Evolutionary conservation across 2,329 filamentous ascomycete genomes (phyloP), one percentile per base, ranked within the genome.

Genomic region (Aspergillus sp.): DNA sequence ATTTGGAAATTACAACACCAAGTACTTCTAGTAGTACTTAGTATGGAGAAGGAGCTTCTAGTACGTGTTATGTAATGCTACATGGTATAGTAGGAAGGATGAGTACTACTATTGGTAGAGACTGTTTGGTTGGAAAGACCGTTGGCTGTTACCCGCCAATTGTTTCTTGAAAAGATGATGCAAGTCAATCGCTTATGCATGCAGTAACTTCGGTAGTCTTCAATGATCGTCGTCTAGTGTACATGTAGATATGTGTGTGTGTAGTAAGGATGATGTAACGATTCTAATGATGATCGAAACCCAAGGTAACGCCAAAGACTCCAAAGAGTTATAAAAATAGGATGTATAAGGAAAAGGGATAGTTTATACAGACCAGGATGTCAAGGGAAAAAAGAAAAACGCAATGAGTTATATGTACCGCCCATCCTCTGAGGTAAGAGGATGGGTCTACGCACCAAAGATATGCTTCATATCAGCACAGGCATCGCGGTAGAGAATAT

Each of bases 401-500:
- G 32, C 32, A 36, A 36, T 36, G 32, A 36, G 12, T 13, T 36
- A 13, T 15, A 13, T 36, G 32, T 15, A 36, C 12, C 32, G 12
- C 32, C 32, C 32, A 36, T 36, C 4, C 12, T 36, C 5, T 36
- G 7, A 28, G 7, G 7, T 15, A 4, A 6, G 19, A 10, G 19
- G 19, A 45, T 12, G 19, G 8, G 13, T 21, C 36, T 62, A 68
- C 62, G 66, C 66, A n/a, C 68, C 66, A 58, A 80, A 81, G 36
- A 80, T 75, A 13, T 69, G 67, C 60, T 76, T 76, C 71, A 81
- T 75, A 55, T 79, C 76, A 6, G 73, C 73, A 58, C 79, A 80
- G 3, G 80, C 78, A 55, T 79, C 72, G 32, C 68, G 68, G 61
- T 82, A 82, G 8, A 80, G 65, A 5, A 77, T 64, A 62, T 81